These are phyloP conservation scores for Cryptococcus sp. DNA, from an alignment of 1,284 basidiomycete genomes.

Conservation along the genomic window DNA sequence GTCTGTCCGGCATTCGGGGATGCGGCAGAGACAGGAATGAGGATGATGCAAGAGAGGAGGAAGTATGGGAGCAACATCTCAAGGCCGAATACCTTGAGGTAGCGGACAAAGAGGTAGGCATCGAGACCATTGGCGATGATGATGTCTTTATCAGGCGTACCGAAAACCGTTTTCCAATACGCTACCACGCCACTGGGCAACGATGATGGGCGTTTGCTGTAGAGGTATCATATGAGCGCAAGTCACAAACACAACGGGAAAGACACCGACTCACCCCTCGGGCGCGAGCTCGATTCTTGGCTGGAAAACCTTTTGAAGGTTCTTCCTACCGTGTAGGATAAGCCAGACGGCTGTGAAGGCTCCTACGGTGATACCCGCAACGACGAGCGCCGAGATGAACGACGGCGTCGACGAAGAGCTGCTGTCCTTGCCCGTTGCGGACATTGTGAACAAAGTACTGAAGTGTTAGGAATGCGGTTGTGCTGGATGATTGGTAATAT, in stretches of 20 bases:
- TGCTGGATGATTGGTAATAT: too few relatives aligned
- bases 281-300: slow-evolving; percentile 44
- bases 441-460: slow-evolving; percentile 32
- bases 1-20: slow-evolving; percentile 56
- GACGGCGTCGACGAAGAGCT: slow-evolving; percentile 35
- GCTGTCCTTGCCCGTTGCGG: slow-evolving; percentile 41
- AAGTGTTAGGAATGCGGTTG: background rate
- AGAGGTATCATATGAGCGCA: background rate
- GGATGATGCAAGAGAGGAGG: slow-evolving; percentile 57
- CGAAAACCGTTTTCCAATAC: slow-evolving; percentile 46
- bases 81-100: slow-evolving; percentile 55
- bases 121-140: slow-evolving; percentile 78
- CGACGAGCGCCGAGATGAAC: slow-evolving; percentile 51
- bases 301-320: slow-evolving; percentile 44
- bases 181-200: slow-evolving; percentile 32
- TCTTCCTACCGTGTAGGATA: slow-evolving; percentile 37
- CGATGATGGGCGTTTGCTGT: slow-evolving; percentile 35
- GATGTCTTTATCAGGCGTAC: slow-evolving; percentile 40
- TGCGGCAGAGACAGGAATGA: slow-evolving; percentile 48
- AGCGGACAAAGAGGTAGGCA: slow-evolving; percentile 91
- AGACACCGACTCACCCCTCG: slow-evolving; percentile 30
- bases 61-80: slow-evolving; percentile 80
- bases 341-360: slow-evolving; percentile 41
- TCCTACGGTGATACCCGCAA: slow-evolving; percentile 44
- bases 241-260: background rate